Percentiles rank a stretch among this genome's conserved stretches.
Conservation (phyloP, 331 rosid species). For the Stylosanthes scabra region DNA sequence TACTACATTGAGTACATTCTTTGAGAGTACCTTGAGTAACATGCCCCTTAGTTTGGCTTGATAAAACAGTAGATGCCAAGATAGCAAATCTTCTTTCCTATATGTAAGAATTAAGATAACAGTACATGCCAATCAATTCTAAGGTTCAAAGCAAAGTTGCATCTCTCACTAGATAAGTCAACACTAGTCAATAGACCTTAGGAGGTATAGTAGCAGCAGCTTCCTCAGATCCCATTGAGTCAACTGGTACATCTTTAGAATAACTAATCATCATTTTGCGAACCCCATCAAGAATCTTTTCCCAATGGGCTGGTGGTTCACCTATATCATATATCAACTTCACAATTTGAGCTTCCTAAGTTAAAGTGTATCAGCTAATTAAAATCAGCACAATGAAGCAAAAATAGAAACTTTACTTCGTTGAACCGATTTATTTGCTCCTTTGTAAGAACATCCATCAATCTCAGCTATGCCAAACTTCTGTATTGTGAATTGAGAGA, state of each 20-base stretch:
- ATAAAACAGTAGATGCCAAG: constrained; percentile 83
- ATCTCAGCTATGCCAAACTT: constrained; percentile 29
- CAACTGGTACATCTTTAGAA: constrained; percentile 62
- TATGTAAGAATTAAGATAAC: constrained; percentile 26
- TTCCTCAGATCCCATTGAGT: constrained; percentile 65
- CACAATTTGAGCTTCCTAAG: constrained; percentile 24
- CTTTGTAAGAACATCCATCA: constrained; percentile 32
- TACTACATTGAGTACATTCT: constrained; percentile 11
- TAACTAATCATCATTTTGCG: constrained; percentile 70
- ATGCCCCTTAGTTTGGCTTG: constrained; percentile 96
- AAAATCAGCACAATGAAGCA: background rate
- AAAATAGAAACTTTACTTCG: constrained; percentile 22
- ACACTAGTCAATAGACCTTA: constrained; percentile 53
- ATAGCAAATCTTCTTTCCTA: constrained; percentile 95
- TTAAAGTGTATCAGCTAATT: background rate
- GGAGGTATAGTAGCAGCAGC: constrained; percentile 68
- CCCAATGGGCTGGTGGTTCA: constrained; percentile 78
- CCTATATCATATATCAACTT: constrained; percentile 48
- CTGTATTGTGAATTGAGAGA: background rate
- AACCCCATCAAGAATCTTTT: constrained; percentile 77
- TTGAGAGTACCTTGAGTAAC: constrained; percentile 69
- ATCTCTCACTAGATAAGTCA: background rate
- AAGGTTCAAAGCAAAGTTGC: background rate
- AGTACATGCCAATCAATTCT: constrained; percentile 11
- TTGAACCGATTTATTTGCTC: constrained; percentile 32